A percentile compares a stretch with the other conserved stretches of the same genome.
These are phyloP conservation scores for Alternaria longipes DNA, from an alignment of 2,329 filamentous ascomycete genomes.

Conservation along the genomic window DNA sequence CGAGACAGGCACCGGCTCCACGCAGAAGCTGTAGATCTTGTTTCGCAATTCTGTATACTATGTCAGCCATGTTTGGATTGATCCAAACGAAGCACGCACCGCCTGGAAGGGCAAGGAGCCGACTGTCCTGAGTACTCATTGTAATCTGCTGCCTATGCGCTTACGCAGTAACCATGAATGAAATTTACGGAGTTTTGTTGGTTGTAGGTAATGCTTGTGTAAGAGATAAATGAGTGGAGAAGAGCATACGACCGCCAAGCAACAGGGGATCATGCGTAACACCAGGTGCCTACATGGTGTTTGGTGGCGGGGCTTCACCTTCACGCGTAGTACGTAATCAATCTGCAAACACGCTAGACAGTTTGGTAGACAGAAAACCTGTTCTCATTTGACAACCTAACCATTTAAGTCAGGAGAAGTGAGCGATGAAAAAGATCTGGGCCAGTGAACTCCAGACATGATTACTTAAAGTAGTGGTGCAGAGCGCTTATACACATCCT, in stretches of 20 bases:
- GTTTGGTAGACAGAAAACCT: background rate
- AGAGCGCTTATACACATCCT: background rate
- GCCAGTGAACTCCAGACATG: background rate
- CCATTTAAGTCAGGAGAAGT: background rate
- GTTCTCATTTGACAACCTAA: background rate
- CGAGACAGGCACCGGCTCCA: background rate
- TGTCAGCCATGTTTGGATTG: background rate
- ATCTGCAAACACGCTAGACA: background rate
- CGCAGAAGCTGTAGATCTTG: slow-evolving; percentile 1
- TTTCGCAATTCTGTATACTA: background rate
- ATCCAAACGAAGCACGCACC: background rate
- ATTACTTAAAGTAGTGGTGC: background rate
- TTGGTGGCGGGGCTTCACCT: background rate
- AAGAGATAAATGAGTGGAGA: background rate
- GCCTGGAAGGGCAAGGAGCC: background rate
- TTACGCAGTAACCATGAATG: background rate
- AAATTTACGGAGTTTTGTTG: background rate
- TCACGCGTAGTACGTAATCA: slow-evolving; percentile 2
- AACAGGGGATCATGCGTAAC: background rate
- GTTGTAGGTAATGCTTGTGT: background rate
- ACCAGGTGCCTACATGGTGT: background rate
- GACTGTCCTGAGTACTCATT: background rate
- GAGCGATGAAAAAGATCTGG: background rate
- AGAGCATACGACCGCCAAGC: background rate
- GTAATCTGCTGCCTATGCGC: background rate